phyloP scores from a whole-genome alignment of 441 rosid species.

The Syzygium syzygioides region DNA sequence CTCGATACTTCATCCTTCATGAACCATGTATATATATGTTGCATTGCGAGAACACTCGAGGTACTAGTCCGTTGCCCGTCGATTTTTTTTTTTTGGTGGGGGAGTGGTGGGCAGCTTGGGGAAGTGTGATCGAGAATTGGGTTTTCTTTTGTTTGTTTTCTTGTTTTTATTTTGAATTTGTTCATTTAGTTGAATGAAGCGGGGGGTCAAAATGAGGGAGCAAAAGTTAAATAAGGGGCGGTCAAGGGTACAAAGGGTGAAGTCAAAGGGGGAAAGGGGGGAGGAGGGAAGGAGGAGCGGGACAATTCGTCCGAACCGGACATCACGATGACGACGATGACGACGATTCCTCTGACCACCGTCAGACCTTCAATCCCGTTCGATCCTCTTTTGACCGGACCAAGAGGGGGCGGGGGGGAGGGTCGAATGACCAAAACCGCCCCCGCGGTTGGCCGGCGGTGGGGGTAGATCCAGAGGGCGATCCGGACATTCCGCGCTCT shows the following conservation, averaged over 20 bases:
- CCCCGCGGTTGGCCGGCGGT: not conserved
- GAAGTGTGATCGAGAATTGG: not conserved
- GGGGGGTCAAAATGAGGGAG: not conserved
- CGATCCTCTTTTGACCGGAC: conserved; percentile 5
- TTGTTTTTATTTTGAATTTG: not conserved
- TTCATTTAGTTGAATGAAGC: not conserved
- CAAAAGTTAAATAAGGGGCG: conserved; percentile 10
- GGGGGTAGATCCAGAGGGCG: not conserved
- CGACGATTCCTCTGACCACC: conserved; percentile 19
- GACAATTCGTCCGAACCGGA: conserved; percentile 22
- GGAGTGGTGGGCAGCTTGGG: not conserved
- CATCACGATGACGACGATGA: conserved; percentile 15
- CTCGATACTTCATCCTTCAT: not conserved
- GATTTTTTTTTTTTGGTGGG: not conserved
- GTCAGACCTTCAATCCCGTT: conserved; percentile 19
- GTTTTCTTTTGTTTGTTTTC: not conserved
- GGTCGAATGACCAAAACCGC: conserved; percentile 9
- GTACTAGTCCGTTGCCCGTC: not conserved
- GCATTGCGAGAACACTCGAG: not conserved
- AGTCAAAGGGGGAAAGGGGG: conserved; percentile 17
- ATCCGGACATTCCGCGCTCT: not conserved
- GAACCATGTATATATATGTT: not conserved
- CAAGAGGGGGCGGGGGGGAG: not conserved
- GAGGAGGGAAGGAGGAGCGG: not conserved
- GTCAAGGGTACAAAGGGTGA: not conserved